A percentile compares a stretch with the other conserved stretches of the same genome.
phyloP scores from a whole-genome alignment of 1,284 basidiomycete genomes.

The Boletus sp. region DNA sequence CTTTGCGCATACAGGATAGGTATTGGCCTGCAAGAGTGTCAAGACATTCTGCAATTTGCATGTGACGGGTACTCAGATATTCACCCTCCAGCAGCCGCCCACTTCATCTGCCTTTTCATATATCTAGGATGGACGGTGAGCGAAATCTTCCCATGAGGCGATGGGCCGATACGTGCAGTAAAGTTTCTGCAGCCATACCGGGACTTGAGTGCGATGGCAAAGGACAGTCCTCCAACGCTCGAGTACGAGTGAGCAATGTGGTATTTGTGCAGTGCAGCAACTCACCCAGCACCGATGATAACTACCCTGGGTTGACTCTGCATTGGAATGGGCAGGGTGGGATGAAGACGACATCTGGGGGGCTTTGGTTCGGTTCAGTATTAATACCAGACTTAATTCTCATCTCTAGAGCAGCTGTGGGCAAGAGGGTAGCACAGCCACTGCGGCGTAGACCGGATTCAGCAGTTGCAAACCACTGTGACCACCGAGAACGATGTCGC shows the following conservation, averaged over 20 bases:
- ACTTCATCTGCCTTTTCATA: constrained; percentile 26
- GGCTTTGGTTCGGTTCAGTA: constrained; percentile 1
- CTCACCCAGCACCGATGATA: constrained; percentile 27
- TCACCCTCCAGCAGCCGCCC: constrained; percentile 29
- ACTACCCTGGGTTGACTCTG: constrained; percentile 15
- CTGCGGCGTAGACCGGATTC: constrained; percentile 10
- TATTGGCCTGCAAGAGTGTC: constrained; percentile 24
- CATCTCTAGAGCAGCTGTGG: too few relatives aligned
- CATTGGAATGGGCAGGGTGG: constrained; percentile 7
- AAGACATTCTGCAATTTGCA: neutral
- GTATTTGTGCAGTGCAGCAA: neutral
- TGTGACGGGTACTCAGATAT: constrained; percentile 16
- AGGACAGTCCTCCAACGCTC: constrained; percentile 25
- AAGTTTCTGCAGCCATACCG: constrained; percentile 21
- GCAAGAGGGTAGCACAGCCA: constrained; percentile 20
- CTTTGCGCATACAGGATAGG: constrained; percentile 22
- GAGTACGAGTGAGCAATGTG: constrained; percentile 6
- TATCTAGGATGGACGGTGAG: constrained; percentile 17
- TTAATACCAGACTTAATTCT: too few relatives aligned
- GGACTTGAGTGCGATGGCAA: constrained; percentile 24
- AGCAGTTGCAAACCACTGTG: constrained; percentile 1
- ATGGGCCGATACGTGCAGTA: constrained; percentile 14
- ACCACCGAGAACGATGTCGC: constrained; percentile 36
- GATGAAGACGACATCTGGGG: neutral
- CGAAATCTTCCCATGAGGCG: neutral